A percentile compares a stretch with the other conserved stretches of the same genome.
Evolutionary conservation across 2,329 filamentous ascomycete species (phyloP).

Genomic region (Trichothecium roseum): DNA sequence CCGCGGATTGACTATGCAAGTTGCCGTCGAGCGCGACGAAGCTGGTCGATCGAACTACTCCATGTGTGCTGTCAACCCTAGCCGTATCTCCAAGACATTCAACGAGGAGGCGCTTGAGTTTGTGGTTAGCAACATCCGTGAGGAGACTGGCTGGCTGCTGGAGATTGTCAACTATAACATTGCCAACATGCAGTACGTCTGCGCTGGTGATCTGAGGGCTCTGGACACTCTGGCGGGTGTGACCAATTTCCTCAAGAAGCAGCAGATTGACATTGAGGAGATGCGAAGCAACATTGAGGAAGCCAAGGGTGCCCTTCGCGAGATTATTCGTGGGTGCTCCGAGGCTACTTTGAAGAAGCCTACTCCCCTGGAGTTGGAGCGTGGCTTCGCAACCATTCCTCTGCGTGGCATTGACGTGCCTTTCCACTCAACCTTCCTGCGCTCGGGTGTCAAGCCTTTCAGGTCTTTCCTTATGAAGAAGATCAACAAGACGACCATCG

Average conservation of each 20-base stretch:
- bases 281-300: conserved; percentile 85
- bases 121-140: conserved; percentile 88
- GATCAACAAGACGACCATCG: conserved; percentile 98
- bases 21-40: conserved; percentile 93
- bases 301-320: conserved; percentile 77
- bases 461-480: conserved; percentile 97
- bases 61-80: conserved; percentile 98
- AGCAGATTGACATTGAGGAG: conserved; percentile 94
- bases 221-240: conserved; percentile 69
- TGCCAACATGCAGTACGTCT: conserved; percentile 66
- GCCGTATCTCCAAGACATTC: conserved; percentile 96
- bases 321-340: conserved; percentile 84
- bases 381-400: conserved; percentile 93
- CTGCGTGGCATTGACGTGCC: conserved; percentile 96
- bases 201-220: conserved; percentile 58
- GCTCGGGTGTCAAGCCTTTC: conserved; percentile 98
- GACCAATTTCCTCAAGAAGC: conserved; percentile 89
- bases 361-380: conserved; percentile 76
- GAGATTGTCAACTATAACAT: conserved; percentile 98
- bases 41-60: conserved; percentile 93
- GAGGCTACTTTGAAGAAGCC: conserved; percentile 85
- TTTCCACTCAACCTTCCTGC: conserved; percentile 97
- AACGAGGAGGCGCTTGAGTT: conserved; percentile 96
- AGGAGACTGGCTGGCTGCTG: conserved; percentile 88
- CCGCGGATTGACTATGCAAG: conserved; percentile 97